phyloP scores from a whole-genome alignment of 2,329 filamentous ascomycete genomes.

The Fusarium tupiense region DNA sequence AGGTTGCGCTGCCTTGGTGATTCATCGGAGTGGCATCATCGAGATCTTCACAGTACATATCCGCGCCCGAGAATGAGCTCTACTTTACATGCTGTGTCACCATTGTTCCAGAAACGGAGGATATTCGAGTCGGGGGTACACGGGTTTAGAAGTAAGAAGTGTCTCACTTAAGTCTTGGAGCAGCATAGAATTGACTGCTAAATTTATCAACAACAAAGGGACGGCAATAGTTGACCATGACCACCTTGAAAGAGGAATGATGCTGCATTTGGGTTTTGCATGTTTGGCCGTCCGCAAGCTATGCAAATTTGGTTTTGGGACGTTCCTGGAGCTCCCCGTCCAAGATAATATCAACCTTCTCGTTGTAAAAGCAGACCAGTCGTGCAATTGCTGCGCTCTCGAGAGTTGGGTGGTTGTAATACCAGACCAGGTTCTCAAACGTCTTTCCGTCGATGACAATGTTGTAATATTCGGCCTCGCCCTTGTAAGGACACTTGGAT shows the following conservation, averaged over 20 bases:
- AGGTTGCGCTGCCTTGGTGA: background rate
- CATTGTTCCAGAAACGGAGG: background rate
- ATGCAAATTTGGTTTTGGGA: conserved; percentile 44
- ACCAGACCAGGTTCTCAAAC: conserved; percentile 68
- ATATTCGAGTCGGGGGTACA: background rate
- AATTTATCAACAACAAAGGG: no score
- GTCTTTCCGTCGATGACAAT: conserved; percentile 57
- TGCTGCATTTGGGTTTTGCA: background rate
- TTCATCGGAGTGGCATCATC: background rate
- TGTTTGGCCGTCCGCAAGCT: background rate
- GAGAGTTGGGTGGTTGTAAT: conserved; percentile 64
- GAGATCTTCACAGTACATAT: background rate
- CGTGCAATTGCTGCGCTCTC: conserved; percentile 67
- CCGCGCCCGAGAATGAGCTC: background rate
- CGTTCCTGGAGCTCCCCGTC: conserved; percentile 56
- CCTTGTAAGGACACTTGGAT: conserved; percentile 75
- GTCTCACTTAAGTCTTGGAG: background rate
- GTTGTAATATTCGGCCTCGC: conserved; percentile 70
- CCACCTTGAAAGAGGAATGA: background rate
- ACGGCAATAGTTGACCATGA: background rate
- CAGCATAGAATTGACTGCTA: background rate
- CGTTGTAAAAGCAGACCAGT: conserved; percentile 72
- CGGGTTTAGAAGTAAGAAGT: background rate
- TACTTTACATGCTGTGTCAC: background rate
- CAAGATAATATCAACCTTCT: conserved; percentile 71